Evolutionary conservation across 2,329 filamentous ascomycete species (phyloP), one percentile per base, ranked within the genome.

Genomic region (Blastomyces gilchristii): DNA sequence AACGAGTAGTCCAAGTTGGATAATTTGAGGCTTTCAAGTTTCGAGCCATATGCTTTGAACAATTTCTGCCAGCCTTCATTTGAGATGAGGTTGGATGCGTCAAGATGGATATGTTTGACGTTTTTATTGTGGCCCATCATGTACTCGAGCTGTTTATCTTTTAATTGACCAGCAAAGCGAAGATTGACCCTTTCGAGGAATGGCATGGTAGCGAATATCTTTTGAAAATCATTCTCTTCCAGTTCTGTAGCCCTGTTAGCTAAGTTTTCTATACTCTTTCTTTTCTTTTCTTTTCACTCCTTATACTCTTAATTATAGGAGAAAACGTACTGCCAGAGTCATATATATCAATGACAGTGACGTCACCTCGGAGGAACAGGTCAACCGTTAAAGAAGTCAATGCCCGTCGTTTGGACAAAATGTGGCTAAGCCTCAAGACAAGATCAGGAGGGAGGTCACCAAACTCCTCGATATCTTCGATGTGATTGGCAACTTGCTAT

Each of bases 141-240:
- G 73, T 93, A 96, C 61, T 90, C 84, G 74, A 97, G 82, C 52
- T 91, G 88, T 49, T 81, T 81, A 70, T 97, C 89, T 75, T 96
- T 96, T 80, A 97, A 88, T 71, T 96, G 92, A 59, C 94, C 89
- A n/a, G 87, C 90, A 70, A 92, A 93, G 58, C 88, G 86, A 12
- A 96, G 78, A 67, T 91, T 88, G 63, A 97, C 80, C 53, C 82
- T 82, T 69, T 85, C 85, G 62, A 96, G 78, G 6, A 80, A 81
- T 0, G 89, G 85, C 63, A 89, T 86, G 2, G 85, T 82, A 60
- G 91, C 87, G 66, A 97, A 91, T 52, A 96, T 90, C 67, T 87
- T 84, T 58, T 89, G 83, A 67, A 88, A 91, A 70, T 97, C 91
- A 67, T 91, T 84, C 1, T 84, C 83, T 58, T 84, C 83, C 12